phyloP scores from a whole-genome alignment of 495 filamentous ascomycete species.

The Penicillium egyptiacum region DNA sequence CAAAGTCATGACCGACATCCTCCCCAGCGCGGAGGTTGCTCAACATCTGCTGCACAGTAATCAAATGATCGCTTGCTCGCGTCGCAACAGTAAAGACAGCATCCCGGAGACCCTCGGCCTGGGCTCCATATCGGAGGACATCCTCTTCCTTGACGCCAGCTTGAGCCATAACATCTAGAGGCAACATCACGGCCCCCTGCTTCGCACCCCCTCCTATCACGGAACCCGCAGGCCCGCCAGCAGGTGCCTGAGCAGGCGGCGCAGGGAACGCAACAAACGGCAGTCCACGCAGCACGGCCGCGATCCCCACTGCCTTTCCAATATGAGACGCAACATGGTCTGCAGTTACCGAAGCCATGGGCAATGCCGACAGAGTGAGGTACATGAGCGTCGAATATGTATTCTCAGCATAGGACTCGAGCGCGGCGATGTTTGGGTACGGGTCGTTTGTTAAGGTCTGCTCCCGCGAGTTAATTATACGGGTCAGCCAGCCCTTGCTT shows the following conservation, averaged over 20 bases:
- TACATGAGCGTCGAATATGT: conserved; percentile 96
- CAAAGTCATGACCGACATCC: conserved; percentile 78
- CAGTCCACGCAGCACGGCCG: conserved; percentile 76
- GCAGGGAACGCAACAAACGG: conserved; percentile 79
- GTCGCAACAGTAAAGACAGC: conserved; percentile 92
- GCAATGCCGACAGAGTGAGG: conserved; percentile 73
- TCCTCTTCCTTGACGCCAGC: conserved; percentile 80
- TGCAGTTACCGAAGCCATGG: conserved; percentile 74
- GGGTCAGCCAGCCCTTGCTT: conserved; percentile 77
- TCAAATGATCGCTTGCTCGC: conserved; percentile 89
- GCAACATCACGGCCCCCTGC: conserved; percentile 72
- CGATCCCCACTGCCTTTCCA: conserved; percentile 88
- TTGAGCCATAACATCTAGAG: conserved; percentile 87
- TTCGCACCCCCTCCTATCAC: conserved; percentile 32
- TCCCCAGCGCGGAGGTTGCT: conserved; percentile 69
- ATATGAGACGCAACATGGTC: conserved; percentile 94
- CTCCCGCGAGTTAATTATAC: conserved; percentile 77
- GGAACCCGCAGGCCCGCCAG: conserved; percentile 28
- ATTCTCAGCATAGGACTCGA: conserved; percentile 89
- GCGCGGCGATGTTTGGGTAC: conserved; percentile 65
- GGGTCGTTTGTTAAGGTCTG: conserved; percentile 81
- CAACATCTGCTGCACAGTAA: conserved; percentile 90
- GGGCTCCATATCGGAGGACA: conserved; percentile 73
- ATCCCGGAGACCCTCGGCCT: conserved; percentile 77
- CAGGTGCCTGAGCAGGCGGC: conserved; percentile 55